These are phyloP conservation scores for Bruguiera parviflora DNA, from an alignment of 345 rosid species.

Conservation along the genomic window DNA sequence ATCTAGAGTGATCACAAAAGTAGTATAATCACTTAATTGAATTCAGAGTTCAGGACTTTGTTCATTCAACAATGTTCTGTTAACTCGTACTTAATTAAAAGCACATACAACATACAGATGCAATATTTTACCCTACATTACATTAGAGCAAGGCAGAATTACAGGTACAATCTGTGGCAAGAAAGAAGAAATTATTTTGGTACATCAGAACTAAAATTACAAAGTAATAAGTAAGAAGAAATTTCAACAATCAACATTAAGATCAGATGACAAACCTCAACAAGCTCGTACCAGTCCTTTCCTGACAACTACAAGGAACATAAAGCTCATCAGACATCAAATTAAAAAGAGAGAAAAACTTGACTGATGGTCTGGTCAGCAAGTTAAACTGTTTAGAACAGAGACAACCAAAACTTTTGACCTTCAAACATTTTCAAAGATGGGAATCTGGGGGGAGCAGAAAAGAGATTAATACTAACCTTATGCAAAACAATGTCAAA, in stretches of 20 bases:
- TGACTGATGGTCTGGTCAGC: conserved; percentile 12
- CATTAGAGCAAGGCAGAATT: neutral
- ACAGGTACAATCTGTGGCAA: neutral
- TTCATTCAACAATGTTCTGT: neutral
- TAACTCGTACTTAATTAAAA: conserved; percentile 12
- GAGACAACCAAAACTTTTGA: neutral
- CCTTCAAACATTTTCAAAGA: too few relatives aligned
- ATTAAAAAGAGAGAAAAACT: neutral
- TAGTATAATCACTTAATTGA: conserved; percentile 23
- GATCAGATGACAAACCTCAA: conserved; percentile 63
- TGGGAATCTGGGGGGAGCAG: too few relatives aligned
- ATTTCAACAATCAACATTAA: neutral
- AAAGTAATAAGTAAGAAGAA: neutral
- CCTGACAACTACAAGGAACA: conserved; percentile 57
- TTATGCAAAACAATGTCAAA: conserved; percentile 88
- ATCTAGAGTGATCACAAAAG: conserved; percentile 14
- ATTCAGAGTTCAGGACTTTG: conserved; percentile 12
- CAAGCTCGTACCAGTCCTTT: conserved; percentile 61
- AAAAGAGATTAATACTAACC: conserved; percentile 42
- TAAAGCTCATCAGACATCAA: conserved; percentile 30
- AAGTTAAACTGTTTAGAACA: neutral
- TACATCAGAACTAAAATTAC: too few relatives aligned
- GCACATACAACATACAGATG: neutral
- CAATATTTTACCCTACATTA: neutral
- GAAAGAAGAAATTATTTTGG: too few relatives aligned